Conservation (phyloP, 768 basidiomycete genomes). For the Leccinum incarnatum region DNA sequence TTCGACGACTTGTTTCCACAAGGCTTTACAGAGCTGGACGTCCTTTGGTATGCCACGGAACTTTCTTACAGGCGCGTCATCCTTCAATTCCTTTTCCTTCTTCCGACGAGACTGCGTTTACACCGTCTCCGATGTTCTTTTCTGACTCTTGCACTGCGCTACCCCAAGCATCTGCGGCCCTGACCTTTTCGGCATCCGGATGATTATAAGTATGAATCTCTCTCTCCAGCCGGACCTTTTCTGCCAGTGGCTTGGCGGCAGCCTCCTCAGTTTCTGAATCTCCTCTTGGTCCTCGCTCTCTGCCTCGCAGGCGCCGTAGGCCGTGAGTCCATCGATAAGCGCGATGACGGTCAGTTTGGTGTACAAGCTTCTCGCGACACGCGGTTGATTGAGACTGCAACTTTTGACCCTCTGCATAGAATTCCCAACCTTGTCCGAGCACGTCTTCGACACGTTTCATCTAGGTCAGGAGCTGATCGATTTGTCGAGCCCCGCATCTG, state of each 20-base stretch:
- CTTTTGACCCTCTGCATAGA: too few relatives aligned
- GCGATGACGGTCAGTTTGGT: constrained; percentile 99
- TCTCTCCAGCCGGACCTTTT: constrained; percentile 74
- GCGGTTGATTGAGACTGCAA: too few relatives aligned
- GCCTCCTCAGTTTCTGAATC: too few relatives aligned
- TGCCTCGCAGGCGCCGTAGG: constrained; percentile 95
- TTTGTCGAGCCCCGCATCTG: too few relatives aligned
- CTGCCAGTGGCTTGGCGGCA: too few relatives aligned
- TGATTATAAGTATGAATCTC: constrained; percentile 50
- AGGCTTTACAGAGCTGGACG: constrained; percentile 77
- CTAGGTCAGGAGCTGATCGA: too few relatives aligned
- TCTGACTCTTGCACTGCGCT: constrained; percentile 23
- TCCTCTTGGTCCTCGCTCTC: constrained; percentile 93
- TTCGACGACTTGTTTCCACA: constrained; percentile 39
- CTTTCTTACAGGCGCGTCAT: too few relatives aligned
- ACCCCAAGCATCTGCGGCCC: constrained; percentile 27
- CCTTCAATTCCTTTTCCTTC: constrained; percentile 40
- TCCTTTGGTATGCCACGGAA: constrained; percentile 90
- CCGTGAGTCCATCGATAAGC: constrained; percentile 90
- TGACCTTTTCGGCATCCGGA: constrained; percentile 16
- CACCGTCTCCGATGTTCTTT: constrained; percentile 1
- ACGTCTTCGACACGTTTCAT: too few relatives aligned
- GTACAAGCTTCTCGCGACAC: constrained; percentile 37
- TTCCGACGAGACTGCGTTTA: constrained; percentile 21
- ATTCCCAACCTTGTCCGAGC: too few relatives aligned